Evolutionary conservation across 1,139 yeast genomes (phyloP), one percentile per base, ranked within the genome.

Genomic region (Blastobotrys niveus): DNA sequence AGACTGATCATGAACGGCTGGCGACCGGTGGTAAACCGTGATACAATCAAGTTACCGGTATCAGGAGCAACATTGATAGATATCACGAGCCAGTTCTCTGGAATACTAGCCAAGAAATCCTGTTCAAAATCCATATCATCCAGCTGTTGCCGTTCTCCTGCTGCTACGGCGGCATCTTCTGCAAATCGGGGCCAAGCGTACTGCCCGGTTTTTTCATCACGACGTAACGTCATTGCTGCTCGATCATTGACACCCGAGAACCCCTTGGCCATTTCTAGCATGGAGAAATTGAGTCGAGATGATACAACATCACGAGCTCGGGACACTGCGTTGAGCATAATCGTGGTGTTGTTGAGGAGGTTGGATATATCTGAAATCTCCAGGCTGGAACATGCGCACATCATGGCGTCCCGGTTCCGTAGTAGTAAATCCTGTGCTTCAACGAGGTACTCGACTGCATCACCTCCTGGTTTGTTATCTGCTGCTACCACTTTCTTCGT

Each of bases 31-130:
- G 65, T 71, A 34, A 69, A 62, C 49, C 75, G 74, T 3, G 83
- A 65, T 3, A 86, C 48, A 0, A 81, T 53, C 37, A 87, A 65
- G 56, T 77, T 81, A 0, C 80, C 83, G 5, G 79, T 72, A 7
- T 70, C 58, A 0, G 75, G 62, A 50, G 87, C 79, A n/a, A 79
- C 60, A 55, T 82, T 89, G 21, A 88, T 61, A 0, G 83, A 71
- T 1, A 86, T 65, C 0, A 80, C 73, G 12, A 73, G 62, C 85
- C 91, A 85, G 25, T 64, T 60, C 0, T 61, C 53, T 0, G 88
- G 86, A 44, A 64, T 45, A 10, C 44, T 24, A 29, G 49, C 46
- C 8, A 54, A 32, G 36, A 48, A 46, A 18, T 27, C 32, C 48
- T 44, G 7, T 18, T 32, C 37, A 34, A 44, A 43, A 14, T 22